Percentiles rank a stretch among this genome's conserved stretches.
Evolutionary conservation across 1,284 basidiomycete genomes (phyloP).

Genomic region (Fistulina hepatica): DNA sequence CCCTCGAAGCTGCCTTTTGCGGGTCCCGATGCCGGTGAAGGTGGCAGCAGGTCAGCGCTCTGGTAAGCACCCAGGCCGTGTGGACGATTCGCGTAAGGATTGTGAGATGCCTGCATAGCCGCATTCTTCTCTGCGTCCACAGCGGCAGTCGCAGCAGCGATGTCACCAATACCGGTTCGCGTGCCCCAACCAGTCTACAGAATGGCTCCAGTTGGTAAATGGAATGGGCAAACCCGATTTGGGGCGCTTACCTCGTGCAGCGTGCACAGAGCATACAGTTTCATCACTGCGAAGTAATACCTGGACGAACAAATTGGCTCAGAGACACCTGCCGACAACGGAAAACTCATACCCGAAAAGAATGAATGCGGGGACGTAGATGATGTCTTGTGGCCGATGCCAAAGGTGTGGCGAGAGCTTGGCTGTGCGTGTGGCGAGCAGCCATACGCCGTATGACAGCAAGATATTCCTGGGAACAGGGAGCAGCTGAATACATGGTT

Average conservation of each 20-base stretch:
- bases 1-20: too few species aligned
- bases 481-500: too few species aligned
- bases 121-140: slow-evolving; percentile 28
- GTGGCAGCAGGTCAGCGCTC: too few species aligned
- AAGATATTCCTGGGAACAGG: slow-evolving; percentile 55
- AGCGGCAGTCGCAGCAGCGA: slow-evolving; percentile 58
- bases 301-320: too few species aligned
- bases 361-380: slow-evolving; percentile 88
- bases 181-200: slow-evolving; percentile 81
- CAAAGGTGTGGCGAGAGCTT: slow-evolving; percentile 86
- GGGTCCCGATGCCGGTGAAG: too few species aligned
- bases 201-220: neutral
- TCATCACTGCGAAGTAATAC: slow-evolving; percentile 85
- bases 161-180: slow-evolving; percentile 80
- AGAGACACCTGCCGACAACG: too few species aligned
- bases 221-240: neutral
- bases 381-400: slow-evolving; percentile 73
- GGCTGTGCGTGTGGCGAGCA: slow-evolving; percentile 71
- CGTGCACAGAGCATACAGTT: slow-evolving; percentile 73
- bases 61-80: too few species aligned
- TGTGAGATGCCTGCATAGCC: slow-evolving; percentile 24
- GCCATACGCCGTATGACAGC: slow-evolving; percentile 68
- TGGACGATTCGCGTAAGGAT: too few species aligned
- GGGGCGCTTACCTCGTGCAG: slow-evolving; percentile 54
- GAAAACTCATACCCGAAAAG: slow-evolving; percentile 82